A percentile compares a stretch with the other conserved stretches of the same genome.
phyloP scores from a whole-genome alignment of 208 protist genomes.

The Tritrichomonas foetus region DNA sequence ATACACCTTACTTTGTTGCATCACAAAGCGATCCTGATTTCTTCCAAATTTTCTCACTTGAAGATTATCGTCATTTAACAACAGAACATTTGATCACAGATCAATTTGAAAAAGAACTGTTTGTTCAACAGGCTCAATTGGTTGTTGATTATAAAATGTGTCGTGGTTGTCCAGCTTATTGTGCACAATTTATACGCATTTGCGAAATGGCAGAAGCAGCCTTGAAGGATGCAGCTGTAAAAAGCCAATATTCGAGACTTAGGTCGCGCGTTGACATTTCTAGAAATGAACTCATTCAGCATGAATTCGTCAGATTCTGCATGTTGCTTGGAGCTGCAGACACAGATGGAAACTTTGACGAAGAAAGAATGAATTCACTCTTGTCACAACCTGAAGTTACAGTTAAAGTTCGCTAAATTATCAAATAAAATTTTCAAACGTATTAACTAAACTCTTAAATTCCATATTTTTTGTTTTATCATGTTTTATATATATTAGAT shows the following conservation, averaged over 20 bases:
- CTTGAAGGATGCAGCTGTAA: neutral
- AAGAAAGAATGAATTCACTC: too few relatives aligned
- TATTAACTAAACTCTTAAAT: too few relatives aligned
- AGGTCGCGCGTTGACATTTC: neutral
- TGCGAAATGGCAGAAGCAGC: neutral
- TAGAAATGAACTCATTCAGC: neutral
- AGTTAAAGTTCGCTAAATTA: too few relatives aligned
- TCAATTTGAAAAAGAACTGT: neutral
- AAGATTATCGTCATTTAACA: neutral
- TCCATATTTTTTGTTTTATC: too few relatives aligned
- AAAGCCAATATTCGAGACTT: neutral
- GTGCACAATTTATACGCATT: neutral
- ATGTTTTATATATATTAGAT: too few relatives aligned
- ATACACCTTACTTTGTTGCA: neutral
- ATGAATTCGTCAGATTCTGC: neutral
- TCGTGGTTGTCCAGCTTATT: neutral
- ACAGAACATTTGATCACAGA: neutral
- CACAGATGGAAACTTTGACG: too few relatives aligned
- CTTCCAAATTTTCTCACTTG: neutral
- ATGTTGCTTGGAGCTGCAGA: neutral
- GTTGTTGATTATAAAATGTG: neutral
- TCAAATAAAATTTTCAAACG: too few relatives aligned
- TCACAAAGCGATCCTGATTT: neutral
- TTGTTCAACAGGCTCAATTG: neutral
- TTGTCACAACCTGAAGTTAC: too few relatives aligned